Base-by-base conservation (phyloP, 202 grass and related monocot species). In the Saccharum hybrid region DNA sequence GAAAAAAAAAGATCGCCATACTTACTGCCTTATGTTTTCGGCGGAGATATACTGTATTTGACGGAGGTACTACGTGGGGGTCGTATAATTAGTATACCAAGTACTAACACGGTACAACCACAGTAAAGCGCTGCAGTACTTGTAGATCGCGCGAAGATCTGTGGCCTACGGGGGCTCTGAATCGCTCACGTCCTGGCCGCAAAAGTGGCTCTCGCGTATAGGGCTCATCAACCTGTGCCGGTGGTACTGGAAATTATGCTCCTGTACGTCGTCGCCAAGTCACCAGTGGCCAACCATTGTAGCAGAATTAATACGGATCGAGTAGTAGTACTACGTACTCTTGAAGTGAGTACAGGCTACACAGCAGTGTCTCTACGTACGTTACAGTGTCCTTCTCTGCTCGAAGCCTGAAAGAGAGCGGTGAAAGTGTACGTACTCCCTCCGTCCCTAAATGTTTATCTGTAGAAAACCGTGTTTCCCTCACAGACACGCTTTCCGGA, bases 101-200 rank as follows among this genome's bases (percentile, higher is more conserved):
- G 51, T 19, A 54, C 51, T 54, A 8, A 19, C 16, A 57, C 52
- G 1, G 52, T 59, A 46, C 76, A 21, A 26, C 10, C 57, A 23
- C 6, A 51, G 28, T 79, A 34, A 54, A 22, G 49, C 9, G 4
- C 30, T 66, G 63, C 64, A 54, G 63, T 56, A 68, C 45, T 80
- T 51, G 45, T 80, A 80, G 64, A 80, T 80, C 39, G 63, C 45
- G 45, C 65, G 63, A 40, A 56, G 64, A 80, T 80, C 63, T 38
- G 64, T 33, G n/a, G 41, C 8, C 72, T 56, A 12, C 42, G 26
- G 4, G 8, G n/a, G 61, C 23, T 63, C 41, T 66, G 60, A 66
- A 66, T 64, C 23, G 30, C 46, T 26, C 45, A 15, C 52, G 45
- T 39, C 63, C 63, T 52, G 43, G 70, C 71, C 71, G 62, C 82